Evolutionary conservation across 2,329 filamentous ascomycete genomes (phyloP).

Genomic region (Aspergillus calidoustus): DNA sequence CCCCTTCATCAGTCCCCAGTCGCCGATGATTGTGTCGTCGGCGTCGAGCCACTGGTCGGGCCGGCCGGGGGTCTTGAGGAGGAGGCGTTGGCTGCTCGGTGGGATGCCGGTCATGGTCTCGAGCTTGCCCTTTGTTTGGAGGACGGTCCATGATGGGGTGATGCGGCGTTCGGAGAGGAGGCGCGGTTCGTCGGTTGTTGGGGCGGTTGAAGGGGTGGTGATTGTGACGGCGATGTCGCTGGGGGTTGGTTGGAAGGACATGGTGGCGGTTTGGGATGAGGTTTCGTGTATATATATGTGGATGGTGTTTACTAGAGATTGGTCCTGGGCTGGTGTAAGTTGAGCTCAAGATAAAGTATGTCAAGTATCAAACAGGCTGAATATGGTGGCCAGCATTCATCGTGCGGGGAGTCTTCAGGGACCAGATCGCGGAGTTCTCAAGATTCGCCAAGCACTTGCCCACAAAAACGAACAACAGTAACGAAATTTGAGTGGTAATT

Average conservation of each 20-base stretch:
- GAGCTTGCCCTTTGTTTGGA: conserved; percentile 81
- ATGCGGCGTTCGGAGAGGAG: conserved; percentile 83
- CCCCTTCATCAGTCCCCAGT: conserved; percentile 47
- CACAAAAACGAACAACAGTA: neutral
- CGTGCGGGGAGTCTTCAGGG: neutral
- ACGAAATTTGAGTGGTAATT: neutral
- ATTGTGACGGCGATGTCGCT: conserved; percentile 46
- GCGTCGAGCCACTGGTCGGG: conserved; percentile 67
- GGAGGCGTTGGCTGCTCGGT: conserved; percentile 75
- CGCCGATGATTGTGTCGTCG: conserved; percentile 71
- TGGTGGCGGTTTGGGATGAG: conserved; percentile 18
- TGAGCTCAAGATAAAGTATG: neutral
- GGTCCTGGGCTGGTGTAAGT: neutral
- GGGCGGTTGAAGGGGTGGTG: conserved; percentile 33
- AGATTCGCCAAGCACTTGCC: neutral
- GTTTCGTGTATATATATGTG: neutral
- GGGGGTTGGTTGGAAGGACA: conserved; percentile 45
- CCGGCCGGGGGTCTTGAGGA: conserved; percentile 66
- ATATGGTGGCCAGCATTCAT: neutral
- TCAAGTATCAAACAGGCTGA: neutral
- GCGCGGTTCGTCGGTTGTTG: conserved; percentile 32
- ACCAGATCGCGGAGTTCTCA: neutral
- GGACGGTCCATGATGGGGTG: conserved; percentile 88
- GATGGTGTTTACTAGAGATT: neutral
- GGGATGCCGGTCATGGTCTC: conserved; percentile 94